A percentile compares a stretch with the other conserved stretches of the same genome.
Evolutionary conservation across 768 basidiomycete species (phyloP).

Genomic region (Suillus brevipes): DNA sequence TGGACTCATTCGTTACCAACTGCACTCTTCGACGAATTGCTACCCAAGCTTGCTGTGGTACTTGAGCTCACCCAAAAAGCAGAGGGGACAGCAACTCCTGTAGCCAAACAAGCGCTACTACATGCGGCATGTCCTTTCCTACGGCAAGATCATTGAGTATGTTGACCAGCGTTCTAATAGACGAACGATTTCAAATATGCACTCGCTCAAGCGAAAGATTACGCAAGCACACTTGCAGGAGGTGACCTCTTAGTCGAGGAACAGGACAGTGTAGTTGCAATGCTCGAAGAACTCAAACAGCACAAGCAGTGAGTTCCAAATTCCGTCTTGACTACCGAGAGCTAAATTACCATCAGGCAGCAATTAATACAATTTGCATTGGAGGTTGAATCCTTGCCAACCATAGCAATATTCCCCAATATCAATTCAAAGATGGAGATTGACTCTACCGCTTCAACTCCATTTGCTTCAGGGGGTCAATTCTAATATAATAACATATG

Average conservation of each 20-base stretch:
- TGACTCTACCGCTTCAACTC: constrained; percentile 77
- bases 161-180: constrained; percentile 34
- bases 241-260: constrained; percentile 70
- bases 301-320: constrained; percentile 53
- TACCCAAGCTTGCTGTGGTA: constrained; percentile 60
- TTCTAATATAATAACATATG: not conserved
- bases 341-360: constrained; percentile 37
- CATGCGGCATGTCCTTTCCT: constrained; percentile 53
- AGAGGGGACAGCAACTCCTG: constrained; percentile 53
- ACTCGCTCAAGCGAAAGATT: constrained; percentile 58
- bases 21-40: constrained; percentile 53
- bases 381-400: constrained; percentile 38
- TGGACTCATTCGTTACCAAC: constrained; percentile 35
- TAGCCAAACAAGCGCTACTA: constrained; percentile 65
- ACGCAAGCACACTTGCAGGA: constrained; percentile 61
- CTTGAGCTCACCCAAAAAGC: constrained; percentile 60
- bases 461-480: constrained; percentile 35
- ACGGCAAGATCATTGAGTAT: not conserved
- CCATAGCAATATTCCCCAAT: constrained; percentile 22
- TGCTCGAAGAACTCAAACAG: constrained; percentile 63
- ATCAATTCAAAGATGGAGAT: constrained; percentile 56
- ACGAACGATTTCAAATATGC: constrained; percentile 70
- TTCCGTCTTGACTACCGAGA: not conserved
- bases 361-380: constrained; percentile 56
- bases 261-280: constrained; percentile 68